A percentile compares a stretch with the other conserved stretches of the same genome.
Conservation (phyloP, 2,329 filamentous ascomycete species). For the Aspergillus quadricinctus region DNA sequence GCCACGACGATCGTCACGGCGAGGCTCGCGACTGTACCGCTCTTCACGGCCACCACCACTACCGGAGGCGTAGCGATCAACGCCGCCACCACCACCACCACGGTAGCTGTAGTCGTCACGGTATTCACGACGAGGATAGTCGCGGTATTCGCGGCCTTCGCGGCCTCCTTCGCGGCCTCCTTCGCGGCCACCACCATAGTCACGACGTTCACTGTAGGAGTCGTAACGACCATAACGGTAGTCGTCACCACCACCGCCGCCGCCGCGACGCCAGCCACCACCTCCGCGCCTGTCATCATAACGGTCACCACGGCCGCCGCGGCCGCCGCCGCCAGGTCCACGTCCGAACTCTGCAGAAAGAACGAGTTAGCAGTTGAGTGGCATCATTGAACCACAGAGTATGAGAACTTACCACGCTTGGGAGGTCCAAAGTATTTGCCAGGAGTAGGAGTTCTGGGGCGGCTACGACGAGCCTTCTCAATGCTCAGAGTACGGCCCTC, state of each 20-base stretch:
- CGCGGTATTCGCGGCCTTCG: slow-evolving; percentile 34
- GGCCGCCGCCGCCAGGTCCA: slow-evolving; percentile 25
- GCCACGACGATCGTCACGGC: slow-evolving; percentile 44
- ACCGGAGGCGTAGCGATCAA: slow-evolving; percentile 42
- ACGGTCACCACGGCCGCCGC: slow-evolving; percentile 45
- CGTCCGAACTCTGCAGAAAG: slow-evolving; percentile 31
- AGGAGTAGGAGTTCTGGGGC: slow-evolving; percentile 90
- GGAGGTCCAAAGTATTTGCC: slow-evolving; percentile 99
- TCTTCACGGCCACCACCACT: slow-evolving; percentile 35
- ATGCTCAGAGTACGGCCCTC: slow-evolving; percentile 96
- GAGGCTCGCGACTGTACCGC: slow-evolving; percentile 42
- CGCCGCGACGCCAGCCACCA: slow-evolving; percentile 45
- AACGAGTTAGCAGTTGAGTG: neutral
- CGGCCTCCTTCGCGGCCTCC: too few species aligned
- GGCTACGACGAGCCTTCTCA: slow-evolving; percentile 94
- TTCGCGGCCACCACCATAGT: slow-evolving; percentile 43
- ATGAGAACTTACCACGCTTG: slow-evolving; percentile 73
- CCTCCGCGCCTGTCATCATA: slow-evolving; percentile 53
- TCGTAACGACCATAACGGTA: slow-evolving; percentile 44
- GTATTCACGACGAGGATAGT: slow-evolving; percentile 47
- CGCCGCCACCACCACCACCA: slow-evolving; percentile 31
- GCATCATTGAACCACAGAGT: neutral
- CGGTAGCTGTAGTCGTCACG: slow-evolving; percentile 39
- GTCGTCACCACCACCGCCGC: slow-evolving; percentile 40
- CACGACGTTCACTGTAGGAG: slow-evolving; percentile 43